Evolutionary conservation across 176 grass and related monocot species (phyloP), one percentile per base, ranked within the genome.

Genomic region (Zoysia japonica): DNA sequence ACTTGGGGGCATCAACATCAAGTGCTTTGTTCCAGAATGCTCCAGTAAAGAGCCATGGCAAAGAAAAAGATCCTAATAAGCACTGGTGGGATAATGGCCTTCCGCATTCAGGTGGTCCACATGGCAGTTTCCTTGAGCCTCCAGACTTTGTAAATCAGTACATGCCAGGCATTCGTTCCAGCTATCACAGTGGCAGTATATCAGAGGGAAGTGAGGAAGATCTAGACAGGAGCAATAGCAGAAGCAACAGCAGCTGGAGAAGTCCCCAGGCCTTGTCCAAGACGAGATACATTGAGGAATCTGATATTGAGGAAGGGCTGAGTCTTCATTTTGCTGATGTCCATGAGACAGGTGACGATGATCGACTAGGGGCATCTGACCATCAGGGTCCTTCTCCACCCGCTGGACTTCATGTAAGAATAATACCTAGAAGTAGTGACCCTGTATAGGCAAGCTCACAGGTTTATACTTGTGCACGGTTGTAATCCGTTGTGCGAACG

Each of bases 361-460:
- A 44, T 75, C 67, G 65, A 19, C 52, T 42, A 5, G 57, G 50
- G 9, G 13, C 10, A 2, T 52, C 68, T n/a, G 78, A 92, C 76
- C 61, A 75, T 61, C 84, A 84, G 13, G 84, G 80, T 9, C 5
- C 68, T 61, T 61, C 19, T 35, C 63, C 45, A 5, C 82, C 63
- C 46, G 65, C 70, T 28, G 82, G 82, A 66, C 87, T 99, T 65
- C 86, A 76, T 68, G 96, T 99, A 74, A 84, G 92, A 81, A 99
- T 99, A 85, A 89, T 99, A 74, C 96, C 96, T 42, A 90, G 96
- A 74, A 99, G 96, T 82, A 99, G 88, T 79, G 96, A 99, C 86
- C 96, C 92, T 12, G 76, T 99, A 62, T 95, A 97, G 78, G 14
- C 52, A 81, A 53, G 66, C 43, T 71, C 19, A 28, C 51, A 63